Base-by-base conservation (phyloP, 2,329 filamentous ascomycete genomes). In the Alternaria sp. region DNA sequence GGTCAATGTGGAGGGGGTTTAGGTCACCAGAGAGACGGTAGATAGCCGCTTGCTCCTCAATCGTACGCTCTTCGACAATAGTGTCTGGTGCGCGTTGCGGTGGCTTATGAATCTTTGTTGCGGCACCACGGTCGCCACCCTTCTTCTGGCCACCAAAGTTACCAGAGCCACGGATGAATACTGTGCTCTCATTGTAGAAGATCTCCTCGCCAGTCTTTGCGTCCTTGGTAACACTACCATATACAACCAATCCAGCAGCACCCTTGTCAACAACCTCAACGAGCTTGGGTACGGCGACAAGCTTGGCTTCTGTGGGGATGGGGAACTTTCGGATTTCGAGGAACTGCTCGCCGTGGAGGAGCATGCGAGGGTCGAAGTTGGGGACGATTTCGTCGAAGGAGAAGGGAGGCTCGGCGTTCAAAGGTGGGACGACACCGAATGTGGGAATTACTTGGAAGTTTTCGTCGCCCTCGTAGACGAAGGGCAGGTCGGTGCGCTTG, bases 361-460 rank as follows among this genome's bases (percentile, higher is more conserved):
- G 88, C 93, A 97, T 97, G 92, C 97, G 97, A 62, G 93, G 94
- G 36, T 88, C 92, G 84, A 97, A 99, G 84, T 98, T 96, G 77
- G 93, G 93, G 28, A 98, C 90, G 61, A 99, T 86, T 56, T 93
- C 87, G 73, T 88, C 86, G 71, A 95, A 85, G 78, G 84, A 88
- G 83, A 90, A 98, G 28, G 94, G 92, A 61, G 88, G 82, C 67
- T 90, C 85, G 60, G 92, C 89, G 80, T 90, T 90, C 82, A 98
- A 97, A 71, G 89, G 90, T n/a, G 95, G 95, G 71, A 99, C 89
- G 62, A 98, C 95, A 77, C 93, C 95, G 73, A 91, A 99, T n/a
- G 93, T 96, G 52, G 95, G 95, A 52, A 98, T 84, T 52, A 92
- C 89, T 78, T 97, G 92, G 87, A 99, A 99, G 77, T 95, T 86